A percentile compares a stretch with the other conserved stretches of the same genome.
These are phyloP conservation scores for Raddia guianensis DNA, from an alignment of 176 grass and related monocot genomes.

Conservation along the genomic window DNA sequence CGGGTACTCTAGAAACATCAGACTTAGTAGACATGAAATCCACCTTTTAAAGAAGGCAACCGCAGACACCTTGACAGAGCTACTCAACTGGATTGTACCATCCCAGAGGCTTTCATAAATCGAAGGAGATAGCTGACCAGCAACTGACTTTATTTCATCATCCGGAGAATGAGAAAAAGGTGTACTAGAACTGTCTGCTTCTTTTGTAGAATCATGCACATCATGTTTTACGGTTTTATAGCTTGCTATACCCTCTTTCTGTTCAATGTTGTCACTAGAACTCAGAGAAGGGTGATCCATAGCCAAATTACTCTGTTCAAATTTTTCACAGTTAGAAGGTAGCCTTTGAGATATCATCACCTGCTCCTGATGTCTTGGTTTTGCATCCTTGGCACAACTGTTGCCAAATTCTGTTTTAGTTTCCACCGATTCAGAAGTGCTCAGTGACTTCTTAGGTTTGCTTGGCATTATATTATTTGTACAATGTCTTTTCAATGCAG, in stretches of 20 bases:
- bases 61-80: slow-evolving; percentile 4
- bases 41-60: slow-evolving; percentile 30
- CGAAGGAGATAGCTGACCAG: background rate
- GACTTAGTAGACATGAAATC: background rate
- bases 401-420: background rate
- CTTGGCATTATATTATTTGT: background rate
- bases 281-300: background rate
- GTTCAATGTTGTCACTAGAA: background rate
- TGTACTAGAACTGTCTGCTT: slow-evolving; percentile 1
- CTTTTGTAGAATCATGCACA: slow-evolving; percentile 15
- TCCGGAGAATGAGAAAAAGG: slow-evolving; percentile 2
- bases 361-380: background rate
- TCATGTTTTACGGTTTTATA: background rate
- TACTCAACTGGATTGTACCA: slow-evolving; percentile 14
- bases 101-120: slow-evolving; percentile 9
- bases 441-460: background rate
- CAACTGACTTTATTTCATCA: background rate
- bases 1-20: background rate
- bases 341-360: background rate
- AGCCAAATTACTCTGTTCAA: background rate
- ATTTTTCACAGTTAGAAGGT: slow-evolving; percentile 4
- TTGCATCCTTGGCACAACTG: background rate
- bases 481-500: background rate
- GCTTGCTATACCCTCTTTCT: slow-evolving; percentile 5
- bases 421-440: background rate